Conservation (phyloP, 352 stramenopile genomes). For the Phytophthora hibernalis region DNA sequence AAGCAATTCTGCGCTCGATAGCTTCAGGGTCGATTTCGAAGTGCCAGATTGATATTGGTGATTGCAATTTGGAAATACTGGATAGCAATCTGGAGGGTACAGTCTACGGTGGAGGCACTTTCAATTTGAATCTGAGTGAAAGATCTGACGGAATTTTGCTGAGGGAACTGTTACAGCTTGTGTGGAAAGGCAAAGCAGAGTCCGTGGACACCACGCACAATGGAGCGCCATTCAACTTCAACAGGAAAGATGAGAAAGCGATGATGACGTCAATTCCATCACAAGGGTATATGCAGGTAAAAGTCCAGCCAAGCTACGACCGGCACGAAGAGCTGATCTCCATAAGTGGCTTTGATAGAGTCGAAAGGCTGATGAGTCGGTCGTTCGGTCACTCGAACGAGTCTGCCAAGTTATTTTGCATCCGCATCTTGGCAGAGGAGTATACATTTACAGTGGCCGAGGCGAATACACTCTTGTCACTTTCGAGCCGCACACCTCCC, state of each 20-base stretch:
- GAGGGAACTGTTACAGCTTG: slow-evolving; percentile 62
- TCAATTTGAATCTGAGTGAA: slow-evolving; percentile 63
- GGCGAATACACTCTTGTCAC: slow-evolving; percentile 59
- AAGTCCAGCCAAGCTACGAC: slow-evolving; percentile 69
- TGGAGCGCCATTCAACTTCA: slow-evolving; percentile 52
- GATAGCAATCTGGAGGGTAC: slow-evolving; percentile 51
- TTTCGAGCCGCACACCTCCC: slow-evolving; percentile 73
- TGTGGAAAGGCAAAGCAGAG: slow-evolving; percentile 65
- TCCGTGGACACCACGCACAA: slow-evolving; percentile 61
- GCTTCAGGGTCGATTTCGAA: slow-evolving; percentile 51
- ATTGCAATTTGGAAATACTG: slow-evolving; percentile 74
- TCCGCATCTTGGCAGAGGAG: slow-evolving; percentile 68
- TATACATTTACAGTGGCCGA: slow-evolving; percentile 65
- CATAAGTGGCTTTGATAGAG: slow-evolving; percentile 42
- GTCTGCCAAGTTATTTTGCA: slow-evolving; percentile 65
- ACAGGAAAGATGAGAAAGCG: slow-evolving; percentile 65
- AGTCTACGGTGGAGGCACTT: slow-evolving; percentile 57
- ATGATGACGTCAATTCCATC: slow-evolving; percentile 48
- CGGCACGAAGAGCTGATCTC: slow-evolving; percentile 62
- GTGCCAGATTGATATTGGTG: slow-evolving; percentile 68
- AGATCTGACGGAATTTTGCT: slow-evolving; percentile 59
- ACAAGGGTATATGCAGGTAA: slow-evolving; percentile 57
- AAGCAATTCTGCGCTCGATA: slow-evolving; percentile 65
- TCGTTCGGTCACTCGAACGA: slow-evolving; percentile 58
- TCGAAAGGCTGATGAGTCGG: slow-evolving; percentile 47